These are phyloP conservation scores for Inonotus obliquus DNA, from an alignment of 1,284 basidiomycete species.

Conservation along the genomic window DNA sequence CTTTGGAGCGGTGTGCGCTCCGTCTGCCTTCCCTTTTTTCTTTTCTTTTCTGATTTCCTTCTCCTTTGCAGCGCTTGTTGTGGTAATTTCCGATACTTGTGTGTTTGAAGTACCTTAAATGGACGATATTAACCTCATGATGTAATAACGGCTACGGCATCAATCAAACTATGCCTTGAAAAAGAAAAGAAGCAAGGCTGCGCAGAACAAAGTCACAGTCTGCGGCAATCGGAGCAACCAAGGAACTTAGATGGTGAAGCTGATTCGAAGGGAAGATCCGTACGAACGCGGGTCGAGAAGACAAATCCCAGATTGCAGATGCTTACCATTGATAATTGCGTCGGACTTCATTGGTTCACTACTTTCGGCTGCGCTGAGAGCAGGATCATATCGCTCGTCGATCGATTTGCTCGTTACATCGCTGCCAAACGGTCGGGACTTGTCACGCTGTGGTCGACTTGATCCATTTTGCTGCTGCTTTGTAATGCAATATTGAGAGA, in stretches of 20 bases:
- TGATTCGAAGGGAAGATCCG: no score
- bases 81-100: constrained; percentile 13
- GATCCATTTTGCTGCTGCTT: constrained; percentile 6
- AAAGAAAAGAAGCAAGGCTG: no score
- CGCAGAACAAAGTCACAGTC: no score
- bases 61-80: background rate
- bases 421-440: constrained; percentile 8
- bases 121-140: no score
- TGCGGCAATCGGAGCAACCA: no score
- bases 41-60: constrained; percentile 21
- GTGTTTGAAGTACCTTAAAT: background rate
- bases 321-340: background rate
- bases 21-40: constrained; percentile 1
- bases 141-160: no score
- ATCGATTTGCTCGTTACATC: constrained; percentile 22
- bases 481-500: background rate
- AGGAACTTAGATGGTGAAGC: no score
- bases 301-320: background rate
- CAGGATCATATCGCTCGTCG: background rate
- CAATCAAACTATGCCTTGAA: no score
- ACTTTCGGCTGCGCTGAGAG: no score
- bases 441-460: background rate
- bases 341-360: background rate
- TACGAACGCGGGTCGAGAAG: background rate
- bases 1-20: background rate